phyloP scores from a whole-genome alignment of 257 asterid genomes.

The Nicotiana knightiana region DNA sequence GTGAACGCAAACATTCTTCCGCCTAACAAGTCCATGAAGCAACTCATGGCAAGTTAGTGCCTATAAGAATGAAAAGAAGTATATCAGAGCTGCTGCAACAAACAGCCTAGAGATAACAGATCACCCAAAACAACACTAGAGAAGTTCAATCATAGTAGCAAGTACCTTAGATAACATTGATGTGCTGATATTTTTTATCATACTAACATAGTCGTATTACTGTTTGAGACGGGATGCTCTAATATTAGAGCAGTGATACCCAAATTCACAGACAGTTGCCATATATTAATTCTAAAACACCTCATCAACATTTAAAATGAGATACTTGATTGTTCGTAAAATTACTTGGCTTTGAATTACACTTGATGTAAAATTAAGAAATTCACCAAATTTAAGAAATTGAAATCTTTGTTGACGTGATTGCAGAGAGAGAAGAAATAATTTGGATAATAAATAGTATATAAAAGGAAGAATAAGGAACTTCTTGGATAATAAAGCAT shows the following conservation, averaged over 20 bases:
- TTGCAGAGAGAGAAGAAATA: neutral
- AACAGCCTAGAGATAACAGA: neutral
- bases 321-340: neutral
- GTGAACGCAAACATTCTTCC: conserved; percentile 53
- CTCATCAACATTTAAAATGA: neutral
- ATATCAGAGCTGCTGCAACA: neutral
- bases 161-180: neutral
- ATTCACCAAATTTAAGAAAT: conserved; percentile 7
- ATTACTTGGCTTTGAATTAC: neutral
- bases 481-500: neutral
- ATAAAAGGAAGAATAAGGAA: neutral
- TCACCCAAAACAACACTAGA: neutral
- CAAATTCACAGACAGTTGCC: conserved; percentile 2
- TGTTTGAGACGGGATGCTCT: neutral
- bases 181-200: neutral
- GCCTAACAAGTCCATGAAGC: conserved; percentile 92
- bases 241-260: neutral
- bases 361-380: neutral
- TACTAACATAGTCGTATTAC: neutral
- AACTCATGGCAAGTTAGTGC: conserved; percentile 78
- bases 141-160: neutral
- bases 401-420: neutral
- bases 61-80: conserved; percentile 35
- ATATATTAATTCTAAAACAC: neutral
- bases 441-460: neutral